Evolutionary conservation across 495 filamentous ascomycete species (phyloP).

Genomic region (Coniosporium apollinis): DNA sequence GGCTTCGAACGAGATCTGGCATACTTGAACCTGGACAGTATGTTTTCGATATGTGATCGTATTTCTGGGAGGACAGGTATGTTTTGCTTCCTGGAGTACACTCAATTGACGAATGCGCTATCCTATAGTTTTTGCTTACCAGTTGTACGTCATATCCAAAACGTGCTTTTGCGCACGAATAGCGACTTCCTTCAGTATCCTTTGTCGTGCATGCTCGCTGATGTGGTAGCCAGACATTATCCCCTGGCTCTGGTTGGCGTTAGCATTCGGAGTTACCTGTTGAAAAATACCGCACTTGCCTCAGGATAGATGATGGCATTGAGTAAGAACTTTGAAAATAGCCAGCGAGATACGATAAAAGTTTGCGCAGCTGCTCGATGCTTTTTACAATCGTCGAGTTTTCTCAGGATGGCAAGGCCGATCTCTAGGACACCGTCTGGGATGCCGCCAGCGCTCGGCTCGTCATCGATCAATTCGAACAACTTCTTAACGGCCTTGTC

Average conservation of each 20-base stretch:
- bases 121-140: slow-evolving; percentile 17
- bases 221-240: slow-evolving; percentile 86
- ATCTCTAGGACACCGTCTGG: slow-evolving; percentile 71
- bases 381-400: slow-evolving; percentile 50
- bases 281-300: no score
- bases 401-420: slow-evolving; percentile 62
- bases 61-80: slow-evolving; percentile 47
- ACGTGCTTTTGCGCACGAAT: slow-evolving; percentile 61
- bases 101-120: slow-evolving; percentile 3
- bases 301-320: slow-evolving; percentile 81
- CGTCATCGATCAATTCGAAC: slow-evolving; percentile 73
- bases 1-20: slow-evolving; percentile 36
- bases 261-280: no score
- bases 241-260: slow-evolving; percentile 46
- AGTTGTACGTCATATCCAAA: slow-evolving; percentile 36
- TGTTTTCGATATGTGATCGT: slow-evolving; percentile 57
- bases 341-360: slow-evolving; percentile 78
- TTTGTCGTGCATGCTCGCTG: slow-evolving; percentile 72
- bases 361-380: slow-evolving; percentile 56
- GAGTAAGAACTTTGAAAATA: slow-evolving; percentile 73
- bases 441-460: slow-evolving; percentile 57
- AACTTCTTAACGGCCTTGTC: slow-evolving; percentile 60
- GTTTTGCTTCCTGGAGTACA: slow-evolving; percentile 35
- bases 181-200: slow-evolving; percentile 71
- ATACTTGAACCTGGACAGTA: slow-evolving; percentile 48